These are phyloP conservation scores for Candida mesenterica DNA, from an alignment of 1,139 yeast genomes.

Conservation along the genomic window DNA sequence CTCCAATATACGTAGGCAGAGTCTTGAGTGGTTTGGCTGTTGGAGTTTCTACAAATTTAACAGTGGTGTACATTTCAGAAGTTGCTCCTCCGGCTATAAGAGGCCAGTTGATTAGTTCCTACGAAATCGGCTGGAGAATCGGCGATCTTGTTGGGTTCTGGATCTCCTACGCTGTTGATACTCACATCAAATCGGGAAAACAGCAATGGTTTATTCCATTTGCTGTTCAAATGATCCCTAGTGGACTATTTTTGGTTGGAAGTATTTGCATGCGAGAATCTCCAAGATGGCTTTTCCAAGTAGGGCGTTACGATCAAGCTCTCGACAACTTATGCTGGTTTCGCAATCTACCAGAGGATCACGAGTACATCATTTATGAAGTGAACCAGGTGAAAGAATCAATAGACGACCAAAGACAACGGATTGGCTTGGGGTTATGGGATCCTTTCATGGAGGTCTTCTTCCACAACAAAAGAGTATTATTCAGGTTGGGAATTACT, in stretches of 20 bases:
- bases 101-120: conserved; percentile 38
- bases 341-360: conserved; percentile 34
- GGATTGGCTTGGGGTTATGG: conserved; percentile 38
- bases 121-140: conserved; percentile 45
- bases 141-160: conserved; percentile 46
- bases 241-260: conserved; percentile 38
- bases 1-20: conserved; percentile 43
- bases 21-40: conserved; percentile 42
- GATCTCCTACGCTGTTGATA: conserved; percentile 41
- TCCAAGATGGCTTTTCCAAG: conserved; percentile 42
- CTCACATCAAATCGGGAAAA: conserved; percentile 27
- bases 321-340: conserved; percentile 38
- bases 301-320: conserved; percentile 35
- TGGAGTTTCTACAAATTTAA: conserved; percentile 41
- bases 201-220: conserved; percentile 46
- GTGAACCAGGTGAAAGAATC: conserved; percentile 27
- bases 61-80: conserved; percentile 43
- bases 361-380: conserved; percentile 39
- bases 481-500: conserved; percentile 33
- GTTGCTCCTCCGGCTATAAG: conserved; percentile 42
- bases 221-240: conserved; percentile 44
- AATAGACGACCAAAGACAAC: conserved; percentile 25
- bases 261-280: conserved; percentile 37
- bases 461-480: conserved; percentile 26
- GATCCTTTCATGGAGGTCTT: conserved; percentile 40